phyloP scores from a whole-genome alignment of 192 early-diverging fungal species.

The Entrophospora sp. region DNA sequence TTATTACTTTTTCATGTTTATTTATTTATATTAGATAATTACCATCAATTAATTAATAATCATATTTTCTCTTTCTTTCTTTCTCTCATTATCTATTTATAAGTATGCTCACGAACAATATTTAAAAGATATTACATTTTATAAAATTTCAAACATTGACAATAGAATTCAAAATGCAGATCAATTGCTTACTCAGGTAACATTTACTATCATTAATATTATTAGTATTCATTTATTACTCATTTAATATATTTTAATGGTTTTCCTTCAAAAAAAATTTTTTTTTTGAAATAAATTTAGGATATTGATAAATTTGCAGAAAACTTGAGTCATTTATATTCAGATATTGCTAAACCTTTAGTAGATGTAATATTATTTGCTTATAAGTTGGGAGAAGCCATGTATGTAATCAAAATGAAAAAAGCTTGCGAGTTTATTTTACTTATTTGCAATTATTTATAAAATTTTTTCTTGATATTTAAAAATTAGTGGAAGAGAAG shows the following conservation, averaged over 20 bases:
- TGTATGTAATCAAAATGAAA: constrained; percentile 40
- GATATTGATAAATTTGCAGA: constrained; percentile 67
- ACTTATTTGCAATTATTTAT: too few relatives aligned
- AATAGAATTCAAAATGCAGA: constrained; percentile 68
- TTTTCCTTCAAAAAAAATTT: too few relatives aligned
- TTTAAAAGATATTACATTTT: constrained; percentile 66
- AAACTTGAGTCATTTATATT: constrained; percentile 61
- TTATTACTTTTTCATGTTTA: background rate
- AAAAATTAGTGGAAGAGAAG: constrained; percentile 13
- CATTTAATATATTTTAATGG: too few relatives aligned
- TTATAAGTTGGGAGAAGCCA: constrained; percentile 59
- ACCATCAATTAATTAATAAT: too few relatives aligned
- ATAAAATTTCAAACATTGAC: constrained; percentile 75
- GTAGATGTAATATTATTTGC: constrained; percentile 70
- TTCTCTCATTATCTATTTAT: too few relatives aligned
- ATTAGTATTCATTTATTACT: background rate
- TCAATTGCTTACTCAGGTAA: constrained; percentile 51
- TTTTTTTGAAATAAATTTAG: constrained; percentile 10
- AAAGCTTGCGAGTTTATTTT: too few relatives aligned
- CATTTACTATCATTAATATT: too few relatives aligned
- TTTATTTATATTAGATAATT: background rate
- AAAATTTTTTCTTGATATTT: background rate
- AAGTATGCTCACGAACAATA: constrained; percentile 62
- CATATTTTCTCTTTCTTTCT: too few relatives aligned
- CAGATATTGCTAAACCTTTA: constrained; percentile 66